Percentiles rank a stretch among this genome's conserved stretches.
phyloP scores from a whole-genome alignment of 2,329 filamentous ascomycete species.

The Ophiocordyceps unilateralis region DNA sequence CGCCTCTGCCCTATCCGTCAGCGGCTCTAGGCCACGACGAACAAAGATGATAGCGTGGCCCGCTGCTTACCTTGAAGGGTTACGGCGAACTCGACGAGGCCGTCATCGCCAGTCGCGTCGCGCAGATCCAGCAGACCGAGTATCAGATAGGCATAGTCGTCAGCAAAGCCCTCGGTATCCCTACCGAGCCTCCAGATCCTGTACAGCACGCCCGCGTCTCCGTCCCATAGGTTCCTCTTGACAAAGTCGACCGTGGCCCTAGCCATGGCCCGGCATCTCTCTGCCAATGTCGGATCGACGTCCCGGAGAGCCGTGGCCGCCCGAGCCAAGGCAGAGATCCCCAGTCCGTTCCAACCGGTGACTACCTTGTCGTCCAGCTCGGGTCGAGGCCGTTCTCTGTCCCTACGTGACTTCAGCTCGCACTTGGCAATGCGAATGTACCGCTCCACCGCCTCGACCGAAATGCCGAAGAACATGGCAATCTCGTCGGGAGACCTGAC shows the following conservation, averaged over 20 bases:
- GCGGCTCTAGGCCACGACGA: no score
- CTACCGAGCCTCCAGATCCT: conserved; percentile 55
- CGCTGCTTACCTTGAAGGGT: conserved; percentile 49
- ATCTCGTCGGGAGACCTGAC: conserved; percentile 50
- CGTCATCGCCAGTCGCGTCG: conserved; percentile 60
- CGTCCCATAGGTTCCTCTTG: conserved; percentile 54
- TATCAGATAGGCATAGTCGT: conserved; percentile 86
- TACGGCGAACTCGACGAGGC: conserved; percentile 66
- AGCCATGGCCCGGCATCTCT: conserved; percentile 47
- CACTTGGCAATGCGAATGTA: conserved; percentile 49
- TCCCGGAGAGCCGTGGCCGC: conserved; percentile 50
- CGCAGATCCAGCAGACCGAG: conserved; percentile 72
- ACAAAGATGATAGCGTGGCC: no score
- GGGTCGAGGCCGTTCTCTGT: conserved; percentile 58
- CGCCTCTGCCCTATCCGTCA: conserved; percentile 28
- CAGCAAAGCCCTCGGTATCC: conserved; percentile 60
- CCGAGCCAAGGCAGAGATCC: conserved; percentile 66
- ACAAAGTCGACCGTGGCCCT: conserved; percentile 56
- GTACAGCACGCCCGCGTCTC: conserved; percentile 42
- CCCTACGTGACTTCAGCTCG: conserved; percentile 54
- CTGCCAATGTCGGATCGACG: conserved; percentile 38
- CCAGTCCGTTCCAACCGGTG: conserved; percentile 74
- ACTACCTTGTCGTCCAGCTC: conserved; percentile 79
- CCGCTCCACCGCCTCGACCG: conserved; percentile 48
- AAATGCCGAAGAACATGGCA: conserved; percentile 56